These are phyloP conservation scores for Phaseolus coccineus DNA, from an alignment of 331 rosid species.

Conservation along the genomic window DNA sequence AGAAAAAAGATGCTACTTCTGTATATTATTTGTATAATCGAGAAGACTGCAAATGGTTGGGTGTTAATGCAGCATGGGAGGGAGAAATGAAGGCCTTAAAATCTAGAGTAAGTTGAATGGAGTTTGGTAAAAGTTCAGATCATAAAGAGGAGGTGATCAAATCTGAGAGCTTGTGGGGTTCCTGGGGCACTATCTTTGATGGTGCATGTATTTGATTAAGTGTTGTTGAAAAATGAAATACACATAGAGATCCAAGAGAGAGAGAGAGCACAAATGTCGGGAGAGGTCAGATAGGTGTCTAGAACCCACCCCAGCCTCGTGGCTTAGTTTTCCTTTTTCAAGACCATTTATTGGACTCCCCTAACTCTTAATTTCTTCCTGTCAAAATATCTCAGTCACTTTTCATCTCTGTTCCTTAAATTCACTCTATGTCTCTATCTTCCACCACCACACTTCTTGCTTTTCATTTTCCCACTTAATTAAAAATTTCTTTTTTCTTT, in stretches of 20 bases:
- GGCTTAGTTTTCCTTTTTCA: slow-evolving; percentile 45
- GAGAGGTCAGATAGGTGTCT: slow-evolving; percentile 53
- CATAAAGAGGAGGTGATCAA: slow-evolving; percentile 25
- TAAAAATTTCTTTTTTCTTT: background rate
- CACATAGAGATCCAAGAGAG: background rate
- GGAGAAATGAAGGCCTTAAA: background rate
- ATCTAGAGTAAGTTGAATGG: slow-evolving; percentile 34
- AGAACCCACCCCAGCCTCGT: slow-evolving; percentile 44
- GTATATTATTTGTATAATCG: too few species aligned
- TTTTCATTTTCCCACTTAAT: background rate
- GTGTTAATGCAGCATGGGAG: slow-evolving; percentile 41
- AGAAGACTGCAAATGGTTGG: background rate
- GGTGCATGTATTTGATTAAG: slow-evolving; percentile 29
- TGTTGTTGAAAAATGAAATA: slow-evolving; percentile 32
- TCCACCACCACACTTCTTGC: background rate
- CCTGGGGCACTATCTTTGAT: slow-evolving; percentile 45
- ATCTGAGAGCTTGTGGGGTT: slow-evolving; percentile 44
- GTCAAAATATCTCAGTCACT: slow-evolving; percentile 39
- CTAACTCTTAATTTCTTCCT: slow-evolving; percentile 27
- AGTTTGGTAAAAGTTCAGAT: slow-evolving; percentile 36
- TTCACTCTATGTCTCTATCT: background rate
- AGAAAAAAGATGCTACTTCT: background rate
- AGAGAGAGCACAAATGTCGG: slow-evolving; percentile 59
- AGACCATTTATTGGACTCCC: slow-evolving; percentile 39
- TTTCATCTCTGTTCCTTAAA: slow-evolving; percentile 29